Conservation (phyloP, 768 basidiomycete species). For the Amanita pallidorosea region DNA sequence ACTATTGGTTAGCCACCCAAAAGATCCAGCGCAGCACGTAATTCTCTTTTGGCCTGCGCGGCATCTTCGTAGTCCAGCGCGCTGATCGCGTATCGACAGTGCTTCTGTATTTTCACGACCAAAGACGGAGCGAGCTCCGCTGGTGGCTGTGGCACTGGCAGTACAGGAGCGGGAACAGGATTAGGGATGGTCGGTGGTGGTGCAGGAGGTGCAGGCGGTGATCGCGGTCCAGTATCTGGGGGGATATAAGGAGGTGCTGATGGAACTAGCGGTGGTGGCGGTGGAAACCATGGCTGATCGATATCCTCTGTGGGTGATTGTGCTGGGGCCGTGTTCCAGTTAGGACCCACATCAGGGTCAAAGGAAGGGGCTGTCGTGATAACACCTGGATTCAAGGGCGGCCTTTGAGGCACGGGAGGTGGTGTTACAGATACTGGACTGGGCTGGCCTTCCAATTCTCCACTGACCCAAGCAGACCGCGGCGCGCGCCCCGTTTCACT, state of each 20-base stretch:
- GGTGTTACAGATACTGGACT: constrained; percentile 11
- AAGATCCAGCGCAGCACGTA: constrained; percentile 61
- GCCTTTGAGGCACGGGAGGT: constrained; percentile 14
- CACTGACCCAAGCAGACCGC: constrained; percentile 27
- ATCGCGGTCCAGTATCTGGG: background rate
- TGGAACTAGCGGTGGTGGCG: constrained; percentile 8
- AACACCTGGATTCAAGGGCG: background rate
- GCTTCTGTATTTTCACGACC: constrained; percentile 77
- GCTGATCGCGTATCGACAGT: constrained; percentile 86
- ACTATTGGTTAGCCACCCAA: constrained; percentile 34
- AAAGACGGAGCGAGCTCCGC: constrained; percentile 51
- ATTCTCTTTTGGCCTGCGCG: constrained; percentile 76
- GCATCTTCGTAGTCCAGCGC: constrained; percentile 94
- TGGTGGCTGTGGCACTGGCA: constrained; percentile 15
- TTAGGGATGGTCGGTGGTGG: too few relatives aligned
- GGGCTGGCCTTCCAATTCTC: constrained; percentile 25
- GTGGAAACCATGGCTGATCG: background rate
- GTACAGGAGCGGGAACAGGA: constrained; percentile 12
- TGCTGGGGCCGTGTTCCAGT: background rate
- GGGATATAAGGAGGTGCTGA: constrained; percentile 8
- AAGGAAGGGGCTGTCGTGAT: background rate
- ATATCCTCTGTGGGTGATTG: background rate
- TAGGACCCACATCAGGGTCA: background rate
- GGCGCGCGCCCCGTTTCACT: background rate
- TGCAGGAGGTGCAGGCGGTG: background rate